Conservation (phyloP, 805 yeast genomes). For the Candida hispaniensis region DNA sequence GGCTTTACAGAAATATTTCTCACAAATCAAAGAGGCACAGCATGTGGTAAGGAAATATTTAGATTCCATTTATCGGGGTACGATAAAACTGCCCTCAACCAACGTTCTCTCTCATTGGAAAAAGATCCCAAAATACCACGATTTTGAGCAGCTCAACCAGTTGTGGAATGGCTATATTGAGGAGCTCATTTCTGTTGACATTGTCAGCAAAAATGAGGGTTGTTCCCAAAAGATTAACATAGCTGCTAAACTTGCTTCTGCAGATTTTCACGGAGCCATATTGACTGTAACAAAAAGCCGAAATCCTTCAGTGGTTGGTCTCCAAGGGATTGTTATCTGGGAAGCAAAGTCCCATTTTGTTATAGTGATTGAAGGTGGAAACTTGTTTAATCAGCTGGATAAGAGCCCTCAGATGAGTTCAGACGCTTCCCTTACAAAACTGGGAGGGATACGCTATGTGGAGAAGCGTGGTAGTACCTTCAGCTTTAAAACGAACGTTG, state of each 20-base stretch:
- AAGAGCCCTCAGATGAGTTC: not conserved
- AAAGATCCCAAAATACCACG: slow-evolving; percentile 31
- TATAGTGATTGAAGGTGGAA: slow-evolving; percentile 39
- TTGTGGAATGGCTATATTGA: slow-evolving; percentile 66
- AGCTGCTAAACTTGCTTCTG: slow-evolving; percentile 44
- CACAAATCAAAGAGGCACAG: slow-evolving; percentile 1
- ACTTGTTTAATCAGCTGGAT: slow-evolving; percentile 13
- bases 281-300: slow-evolving; percentile 48
- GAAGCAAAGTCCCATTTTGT: slow-evolving; percentile 69
- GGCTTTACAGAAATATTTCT: slow-evolving; percentile 4
- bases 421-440: slow-evolving; percentile 23
- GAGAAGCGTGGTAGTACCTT: slow-evolving; percentile 62
- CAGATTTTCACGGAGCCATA: slow-evolving; percentile 74
- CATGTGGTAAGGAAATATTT: slow-evolving; percentile 3
- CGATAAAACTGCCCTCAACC: not conserved
- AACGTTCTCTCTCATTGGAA: slow-evolving; percentile 2
- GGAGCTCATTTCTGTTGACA: slow-evolving; percentile 36
- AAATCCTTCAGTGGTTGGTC: slow-evolving; percentile 48
- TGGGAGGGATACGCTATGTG: slow-evolving; percentile 58
- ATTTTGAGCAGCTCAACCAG: slow-evolving; percentile 44
- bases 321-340: slow-evolving; percentile 69
- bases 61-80: slow-evolving; percentile 1
- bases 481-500: slow-evolving; percentile 25
- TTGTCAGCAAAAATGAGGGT: not conserved
- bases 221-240: slow-evolving; percentile 5